Evolutionary conservation across 805 yeast species (phyloP).

Genomic region (Barnettozyma pratensis): DNA sequence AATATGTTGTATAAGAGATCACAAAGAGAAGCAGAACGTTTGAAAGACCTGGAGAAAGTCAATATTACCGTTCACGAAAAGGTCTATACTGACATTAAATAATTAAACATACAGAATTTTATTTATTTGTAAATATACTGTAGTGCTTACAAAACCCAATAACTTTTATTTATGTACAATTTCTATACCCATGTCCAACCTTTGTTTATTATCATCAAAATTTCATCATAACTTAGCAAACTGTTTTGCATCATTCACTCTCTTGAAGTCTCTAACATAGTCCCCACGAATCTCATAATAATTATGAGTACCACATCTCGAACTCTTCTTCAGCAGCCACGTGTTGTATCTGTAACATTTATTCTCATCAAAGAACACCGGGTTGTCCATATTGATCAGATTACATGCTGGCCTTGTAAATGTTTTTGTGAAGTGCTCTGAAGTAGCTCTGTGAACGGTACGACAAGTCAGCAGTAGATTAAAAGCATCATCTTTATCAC

Average conservation of each 20-base stretch:
- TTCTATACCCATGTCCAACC: neutral
- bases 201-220: neutral
- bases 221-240: neutral
- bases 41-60: neutral
- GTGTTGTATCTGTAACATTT: constrained; percentile 2
- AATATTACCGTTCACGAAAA: too few species aligned
- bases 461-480: constrained; percentile 19
- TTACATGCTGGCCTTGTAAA: constrained; percentile 8
- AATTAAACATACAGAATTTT: too few species aligned
- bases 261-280: neutral
- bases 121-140: too few species aligned
- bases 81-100: too few species aligned
- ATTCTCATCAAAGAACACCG: constrained; percentile 6
- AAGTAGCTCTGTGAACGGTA: constrained; percentile 15
- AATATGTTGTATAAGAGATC: constrained; percentile 18
- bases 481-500: constrained; percentile 17
- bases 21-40: neutral
- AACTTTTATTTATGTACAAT: too few species aligned
- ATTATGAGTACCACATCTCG: constrained; percentile 1
- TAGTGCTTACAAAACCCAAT: too few species aligned
- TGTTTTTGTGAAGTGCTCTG: constrained; percentile 7
- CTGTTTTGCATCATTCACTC: neutral
- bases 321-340: constrained; percentile 1
- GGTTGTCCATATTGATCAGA: constrained; percentile 19
- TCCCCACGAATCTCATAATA: constrained; percentile 1